Base-by-base conservation (phyloP, 495 filamentous ascomycete genomes). In the Annulohypoxylon moriforme region DNA sequence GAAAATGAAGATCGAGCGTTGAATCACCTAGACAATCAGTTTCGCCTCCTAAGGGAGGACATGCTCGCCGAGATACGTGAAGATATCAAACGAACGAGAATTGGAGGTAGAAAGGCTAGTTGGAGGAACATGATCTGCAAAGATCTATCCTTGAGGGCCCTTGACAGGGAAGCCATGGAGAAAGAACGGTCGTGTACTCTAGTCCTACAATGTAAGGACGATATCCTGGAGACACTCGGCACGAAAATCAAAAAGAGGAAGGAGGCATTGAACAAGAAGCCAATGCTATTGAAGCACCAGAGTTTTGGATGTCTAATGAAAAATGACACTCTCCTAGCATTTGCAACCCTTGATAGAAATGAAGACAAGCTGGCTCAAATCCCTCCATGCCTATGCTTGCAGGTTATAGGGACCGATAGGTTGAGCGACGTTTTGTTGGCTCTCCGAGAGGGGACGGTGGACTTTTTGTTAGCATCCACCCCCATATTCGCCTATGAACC, bases 401-500 rank as follows among this genome's bases (percentile, higher is more conserved):
- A 85, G 38, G 78, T 92, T 33, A 52, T 77, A 0, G 85, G 86
- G 31, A 68, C 79, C 18, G 68, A 77, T 22, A 77, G 73, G 11
- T 40, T 84, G 1, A 49, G 72, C 7, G 64, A 73, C 4, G 69
- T 79, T 2, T 44, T 81, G 11, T 44, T 67, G 0, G 80, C 83
- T 0, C 69, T 90, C 4, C 59, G 78, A 3, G 66, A 78, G 0
- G 25, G 70, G 0, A 61, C 79, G 34, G 72, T 90, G 6, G 76
- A 82, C 13, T 83, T 92, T 20, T 66, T 90, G 0, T 79, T 82
- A n/a, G 84, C 92, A 3, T 84, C 91, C 61, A 89, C 91, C 0
- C 77, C 92, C 0, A 80, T 91, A 0, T 94, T 94, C 75, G 88
- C 91, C 0, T 94, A 89, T 67, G 89, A 93, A 62, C 92, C 92